Evolutionary conservation across 768 basidiomycete species (phyloP), one percentile per base, ranked within the genome.

Genomic region (Guyanaporus albipodus): DNA sequence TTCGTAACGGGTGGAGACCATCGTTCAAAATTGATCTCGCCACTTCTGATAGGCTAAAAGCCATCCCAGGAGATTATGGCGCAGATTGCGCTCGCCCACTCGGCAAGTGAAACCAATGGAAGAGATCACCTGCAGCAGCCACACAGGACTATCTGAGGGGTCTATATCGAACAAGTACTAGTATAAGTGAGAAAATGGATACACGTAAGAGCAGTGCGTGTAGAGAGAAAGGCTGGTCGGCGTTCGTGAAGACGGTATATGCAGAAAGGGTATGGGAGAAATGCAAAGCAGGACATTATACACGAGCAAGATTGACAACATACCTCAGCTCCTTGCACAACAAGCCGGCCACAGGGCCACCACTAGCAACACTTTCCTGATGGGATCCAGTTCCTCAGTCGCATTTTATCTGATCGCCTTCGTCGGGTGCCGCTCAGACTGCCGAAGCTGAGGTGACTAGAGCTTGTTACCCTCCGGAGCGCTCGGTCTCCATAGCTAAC

Each of bases 401-500:
- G 80, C 39, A 87, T 64, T 61, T 74, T 85, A 46, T 81, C 74
- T n/a, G 77, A 67, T 31, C 65, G 69, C 52, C 77, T 79, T 61
- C 74, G 75, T 39, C 84, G 80, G 36, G 76, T 69, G n/a, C 77
- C 80, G 59, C 84, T 87, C 41, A 88, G 69, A 60, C 87, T 89
- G 14, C 87, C 88, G 63, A 91, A 89, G 62, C 89, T 91, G 57
- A 93, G 70, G 46, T 88, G 81, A 59, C 88, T 91, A n/a, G 87
- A 87, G 64, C 88, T 91, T 52, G 86, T 92, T 26, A 97, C 91
- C 58, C 95, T 77, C 46, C 92, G 78, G 26, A 98, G 73, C 19
- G 92, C 88, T 49, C 96, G 78, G 66, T 97, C 96, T 8, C 96
- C 96, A 61, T 96, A 99, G 59, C 88, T 91, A 36, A 99, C 92